These are phyloP conservation scores for Pseudevernia furfuracea DNA, from an alignment of 495 filamentous ascomycete genomes.

Conservation along the genomic window DNA sequence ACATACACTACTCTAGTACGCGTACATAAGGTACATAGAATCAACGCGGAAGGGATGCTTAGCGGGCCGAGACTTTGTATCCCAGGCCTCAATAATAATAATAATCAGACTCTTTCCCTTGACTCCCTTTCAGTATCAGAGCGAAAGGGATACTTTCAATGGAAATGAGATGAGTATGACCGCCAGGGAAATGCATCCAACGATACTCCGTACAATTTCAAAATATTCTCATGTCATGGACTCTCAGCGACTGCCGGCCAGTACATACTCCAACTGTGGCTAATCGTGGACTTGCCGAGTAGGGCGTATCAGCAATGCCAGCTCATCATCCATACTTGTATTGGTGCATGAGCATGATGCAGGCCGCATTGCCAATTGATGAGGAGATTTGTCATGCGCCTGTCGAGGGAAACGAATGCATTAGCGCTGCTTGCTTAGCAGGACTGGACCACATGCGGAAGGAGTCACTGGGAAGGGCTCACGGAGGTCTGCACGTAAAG, in stretches of 20 bases:
- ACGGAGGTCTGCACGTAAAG: too few relatives aligned
- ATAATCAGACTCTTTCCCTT: neutral
- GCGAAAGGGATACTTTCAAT: too few relatives aligned
- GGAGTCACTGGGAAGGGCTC: neutral
- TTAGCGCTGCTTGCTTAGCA: constrained; percentile 3
- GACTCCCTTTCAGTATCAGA: too few relatives aligned
- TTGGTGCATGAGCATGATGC: constrained; percentile 1
- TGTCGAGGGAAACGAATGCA: neutral
- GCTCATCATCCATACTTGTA: neutral
- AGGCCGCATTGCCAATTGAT: neutral
- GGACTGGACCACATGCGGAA: neutral
- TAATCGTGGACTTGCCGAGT: neutral
- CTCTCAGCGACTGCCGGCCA: neutral
- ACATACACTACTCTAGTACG: too few relatives aligned
- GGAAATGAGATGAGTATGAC: too few relatives aligned
- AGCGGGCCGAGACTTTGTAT: constrained; percentile 12
- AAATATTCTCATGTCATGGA: too few relatives aligned
- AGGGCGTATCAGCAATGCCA: constrained; percentile 5
- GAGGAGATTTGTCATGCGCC: neutral
- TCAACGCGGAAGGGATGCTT: constrained; percentile 11
- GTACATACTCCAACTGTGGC: neutral
- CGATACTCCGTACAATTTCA: too few relatives aligned
- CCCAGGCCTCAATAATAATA: neutral
- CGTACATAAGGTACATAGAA: too few relatives aligned
- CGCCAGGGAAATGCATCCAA: too few relatives aligned